phyloP scores from a whole-genome alignment of 306 rosid genomes.

The Boehmeria nivea region DNA sequence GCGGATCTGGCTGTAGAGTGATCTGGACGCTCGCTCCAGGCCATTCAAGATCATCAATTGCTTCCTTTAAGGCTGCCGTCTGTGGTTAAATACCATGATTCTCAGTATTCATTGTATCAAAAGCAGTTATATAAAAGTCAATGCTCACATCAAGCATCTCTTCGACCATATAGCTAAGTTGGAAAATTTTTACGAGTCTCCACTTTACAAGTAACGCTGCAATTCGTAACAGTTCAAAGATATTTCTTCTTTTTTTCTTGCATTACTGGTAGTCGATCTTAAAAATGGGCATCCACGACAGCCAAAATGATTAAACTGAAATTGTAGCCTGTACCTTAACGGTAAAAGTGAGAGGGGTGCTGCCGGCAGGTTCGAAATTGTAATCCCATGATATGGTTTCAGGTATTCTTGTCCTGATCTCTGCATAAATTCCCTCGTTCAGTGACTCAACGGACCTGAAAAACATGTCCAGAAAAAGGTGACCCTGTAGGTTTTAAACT shows the following conservation, averaged over 20 bases:
- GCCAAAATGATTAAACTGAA: neutral
- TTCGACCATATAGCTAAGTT: too few species aligned
- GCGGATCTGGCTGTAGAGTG: conserved; percentile 65
- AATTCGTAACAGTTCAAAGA: neutral
- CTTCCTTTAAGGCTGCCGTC: conserved; percentile 92
- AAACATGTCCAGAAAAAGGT: neutral
- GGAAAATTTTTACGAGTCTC: too few species aligned
- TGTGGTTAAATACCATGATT: conserved; percentile 27
- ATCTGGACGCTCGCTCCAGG: conserved; percentile 92
- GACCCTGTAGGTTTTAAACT: neutral
- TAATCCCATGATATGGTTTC: conserved; percentile 87
- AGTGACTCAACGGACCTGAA: conserved; percentile 73
- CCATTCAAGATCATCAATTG: conserved; percentile 97
- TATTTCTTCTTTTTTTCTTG: neutral
- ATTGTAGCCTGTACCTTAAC: conserved; percentile 49
- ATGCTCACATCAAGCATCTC: too few species aligned
- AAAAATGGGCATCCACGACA: neutral
- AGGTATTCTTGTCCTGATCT: conserved; percentile 91
- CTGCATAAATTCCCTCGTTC: conserved; percentile 79
- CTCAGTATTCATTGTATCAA: conserved; percentile 11
- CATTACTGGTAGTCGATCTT: neutral
- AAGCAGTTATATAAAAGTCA: neutral
- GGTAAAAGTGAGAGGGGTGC: conserved; percentile 71
- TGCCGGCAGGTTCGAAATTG: conserved; percentile 89
- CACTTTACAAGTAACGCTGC: too few species aligned